Base-by-base conservation (phyloP, 306 rosid genomes). In the Lotus japonicus region DNA sequence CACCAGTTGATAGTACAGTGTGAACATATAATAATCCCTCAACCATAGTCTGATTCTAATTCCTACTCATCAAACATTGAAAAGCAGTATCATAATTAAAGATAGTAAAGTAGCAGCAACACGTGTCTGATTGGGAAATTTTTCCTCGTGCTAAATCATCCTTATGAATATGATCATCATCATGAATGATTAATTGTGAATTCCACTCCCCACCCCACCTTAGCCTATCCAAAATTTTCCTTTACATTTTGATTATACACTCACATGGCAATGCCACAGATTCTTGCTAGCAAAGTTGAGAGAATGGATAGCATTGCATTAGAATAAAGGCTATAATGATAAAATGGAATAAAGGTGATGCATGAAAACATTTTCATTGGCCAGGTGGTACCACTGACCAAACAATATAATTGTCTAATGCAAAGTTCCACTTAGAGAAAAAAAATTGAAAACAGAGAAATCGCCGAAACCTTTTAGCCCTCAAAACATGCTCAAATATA, bases 311-410 rank as follows among this genome's bases (percentile, higher is more conserved):
- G 18, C 50, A 48, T 48, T 71, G 52, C 66, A 36, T 60, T 16
- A 28, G 56, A 72, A 62, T 62, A 48, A 43, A 71, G 46, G 68
- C 31, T n/a, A 70, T 45, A 7, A 66, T 23, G 60, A 66, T 36
- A 23, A 49, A 49, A 39, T 51, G 48, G 64, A 62, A 49, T 49
- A 58, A 28, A 70, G 57, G 75, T 28, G 44, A 59, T 31, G 35
- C 46, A 41, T 14, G 1, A 62, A 51, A 23, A 41, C 71, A 68
- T 60, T 70, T 62, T 70, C 6, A 70, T 35, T 70, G 33, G 50
- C 60, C 68, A 38, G 7, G 43, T 46, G 43, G 43, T 39, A 50
- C 35, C 46, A 64, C 48, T 68, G 44, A 77, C 72, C 61, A 21
- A 62, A 53, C 61, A 21, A 62, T 44, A 70, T 70, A n/a, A 54